These are phyloP conservation scores for Beauveria sp. DNA, from an alignment of 2,329 filamentous ascomycete genomes.

Conservation along the genomic window DNA sequence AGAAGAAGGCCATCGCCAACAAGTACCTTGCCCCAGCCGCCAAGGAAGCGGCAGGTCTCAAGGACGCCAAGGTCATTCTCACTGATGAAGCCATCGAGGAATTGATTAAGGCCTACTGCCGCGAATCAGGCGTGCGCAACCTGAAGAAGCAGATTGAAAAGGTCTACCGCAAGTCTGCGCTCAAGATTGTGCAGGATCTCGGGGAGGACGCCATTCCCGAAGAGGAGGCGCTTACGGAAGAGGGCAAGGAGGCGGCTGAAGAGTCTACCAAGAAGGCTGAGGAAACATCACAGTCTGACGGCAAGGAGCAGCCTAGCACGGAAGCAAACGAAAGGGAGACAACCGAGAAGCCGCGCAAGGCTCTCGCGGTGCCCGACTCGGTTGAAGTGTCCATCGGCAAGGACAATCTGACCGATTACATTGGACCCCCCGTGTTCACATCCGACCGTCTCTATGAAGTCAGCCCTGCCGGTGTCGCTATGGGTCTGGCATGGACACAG, in stretches of 20 bases:
- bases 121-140: slow-evolving; percentile 93
- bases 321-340: slow-evolving; percentile 29
- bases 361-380: slow-evolving; percentile 74
- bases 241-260: slow-evolving; percentile 71
- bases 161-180: slow-evolving; percentile 91
- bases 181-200: slow-evolving; percentile 94
- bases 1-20: slow-evolving; percentile 98
- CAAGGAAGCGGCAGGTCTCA: slow-evolving; percentile 86
- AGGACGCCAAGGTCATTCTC: slow-evolving; percentile 83
- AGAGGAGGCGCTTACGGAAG: slow-evolving; percentile 72
- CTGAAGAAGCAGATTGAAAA: slow-evolving; percentile 99
- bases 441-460: slow-evolving; percentile 91
- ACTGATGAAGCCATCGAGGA: slow-evolving; percentile 85
- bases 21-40: slow-evolving; percentile 86
- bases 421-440: slow-evolving; percentile 91
- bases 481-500: slow-evolving; percentile 97
- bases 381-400: slow-evolving; percentile 83
- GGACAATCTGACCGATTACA: slow-evolving; percentile 91
- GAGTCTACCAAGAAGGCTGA: slow-evolving; percentile 63
- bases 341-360: slow-evolving; percentile 63
- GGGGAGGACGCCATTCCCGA: slow-evolving; percentile 79
- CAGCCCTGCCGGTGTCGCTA: slow-evolving; percentile 87
- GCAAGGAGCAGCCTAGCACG: slow-evolving; percentile 20
- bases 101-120: slow-evolving; percentile 96
- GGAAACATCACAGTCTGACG: slow-evolving; percentile 40